Conservation (phyloP, 2,329 filamentous ascomycete genomes). For the Aspergillus glaucus region DNA sequence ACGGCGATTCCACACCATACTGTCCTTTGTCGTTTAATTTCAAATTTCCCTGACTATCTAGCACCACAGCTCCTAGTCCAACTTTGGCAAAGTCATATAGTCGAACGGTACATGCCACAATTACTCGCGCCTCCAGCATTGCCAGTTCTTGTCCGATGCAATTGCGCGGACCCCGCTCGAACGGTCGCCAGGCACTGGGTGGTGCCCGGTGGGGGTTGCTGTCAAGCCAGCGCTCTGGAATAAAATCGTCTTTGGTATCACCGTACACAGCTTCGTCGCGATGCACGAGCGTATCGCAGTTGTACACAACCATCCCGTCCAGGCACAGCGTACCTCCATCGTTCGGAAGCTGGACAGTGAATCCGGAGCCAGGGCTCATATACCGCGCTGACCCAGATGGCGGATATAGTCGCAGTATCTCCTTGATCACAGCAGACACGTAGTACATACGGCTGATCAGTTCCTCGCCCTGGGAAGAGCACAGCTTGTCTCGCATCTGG, state of each 20-base stretch:
- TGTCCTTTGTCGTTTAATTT: conserved; percentile 4
- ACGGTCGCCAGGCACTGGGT: conserved; percentile 44
- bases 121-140: conserved; percentile 34
- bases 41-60: not conserved
- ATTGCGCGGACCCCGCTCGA: conserved; percentile 43
- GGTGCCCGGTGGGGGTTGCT: conserved; percentile 15
- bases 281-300: conserved; percentile 11
- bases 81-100: conserved; percentile 13
- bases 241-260: conserved; percentile 18
- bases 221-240: conserved; percentile 33
- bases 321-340: conserved; percentile 2
- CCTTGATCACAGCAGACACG: conserved; percentile 50
- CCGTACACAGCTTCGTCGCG: conserved; percentile 14
- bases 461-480: conserved; percentile 33
- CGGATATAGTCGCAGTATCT: conserved; percentile 49
- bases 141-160: conserved; percentile 48
- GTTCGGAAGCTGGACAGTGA: conserved; percentile 5
- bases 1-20: conserved; percentile 3
- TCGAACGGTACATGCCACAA: conserved; percentile 10
- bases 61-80: conserved; percentile 7
- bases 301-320: conserved; percentile 10
- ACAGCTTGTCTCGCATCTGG: conserved; percentile 15
- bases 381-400: conserved; percentile 22
- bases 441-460: conserved; percentile 46
- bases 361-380: conserved; percentile 4